Conservation (phyloP, 805 yeast genomes). For the Pichia membranifaciens region DNA sequence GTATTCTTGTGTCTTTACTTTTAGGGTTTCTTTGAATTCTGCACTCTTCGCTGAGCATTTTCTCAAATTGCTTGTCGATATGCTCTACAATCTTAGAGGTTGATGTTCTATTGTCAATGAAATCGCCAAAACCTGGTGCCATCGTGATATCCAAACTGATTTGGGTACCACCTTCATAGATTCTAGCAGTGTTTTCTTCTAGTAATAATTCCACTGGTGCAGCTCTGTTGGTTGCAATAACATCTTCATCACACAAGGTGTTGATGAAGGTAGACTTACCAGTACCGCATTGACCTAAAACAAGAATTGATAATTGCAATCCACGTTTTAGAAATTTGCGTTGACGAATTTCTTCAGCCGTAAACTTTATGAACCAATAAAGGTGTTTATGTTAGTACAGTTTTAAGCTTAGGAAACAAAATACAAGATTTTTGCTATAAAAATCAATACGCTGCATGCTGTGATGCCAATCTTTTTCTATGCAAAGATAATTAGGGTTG, state of each 20-base stretch:
- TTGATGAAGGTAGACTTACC: slow-evolving; percentile 78
- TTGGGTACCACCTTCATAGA: slow-evolving; percentile 43
- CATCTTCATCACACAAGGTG: slow-evolving; percentile 58
- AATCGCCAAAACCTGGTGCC: slow-evolving; percentile 70
- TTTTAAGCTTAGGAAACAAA: too few relatives aligned
- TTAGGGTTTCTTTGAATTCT: slow-evolving; percentile 40
- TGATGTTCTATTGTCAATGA: slow-evolving; percentile 54
- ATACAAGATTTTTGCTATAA: too few relatives aligned
- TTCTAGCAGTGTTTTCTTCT: slow-evolving; percentile 30
- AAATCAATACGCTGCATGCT: too few relatives aligned
- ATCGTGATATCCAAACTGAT: slow-evolving; percentile 56
- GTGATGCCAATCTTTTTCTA: too few relatives aligned
- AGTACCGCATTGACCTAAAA: slow-evolving; percentile 55
- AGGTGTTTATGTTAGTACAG: slow-evolving; percentile 1
- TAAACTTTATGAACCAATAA: slow-evolving; percentile 13
- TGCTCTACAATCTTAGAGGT: slow-evolving; percentile 59
- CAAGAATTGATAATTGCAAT: slow-evolving; percentile 43
- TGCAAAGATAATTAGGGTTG: too few relatives aligned
- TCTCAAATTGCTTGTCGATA: slow-evolving; percentile 71
- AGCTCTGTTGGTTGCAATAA: slow-evolving; percentile 38
- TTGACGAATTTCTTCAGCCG: slow-evolving; percentile 32
- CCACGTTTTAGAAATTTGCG: slow-evolving; percentile 47
- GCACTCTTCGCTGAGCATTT: slow-evolving; percentile 68
- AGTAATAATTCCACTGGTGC: slow-evolving; percentile 26
- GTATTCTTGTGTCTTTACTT: slow-evolving; percentile 64